Evolutionary conservation across 2,329 filamentous ascomycete genomes (phyloP), one percentile per base, ranked within the genome.

Genomic region (Talaromyces sp.): DNA sequence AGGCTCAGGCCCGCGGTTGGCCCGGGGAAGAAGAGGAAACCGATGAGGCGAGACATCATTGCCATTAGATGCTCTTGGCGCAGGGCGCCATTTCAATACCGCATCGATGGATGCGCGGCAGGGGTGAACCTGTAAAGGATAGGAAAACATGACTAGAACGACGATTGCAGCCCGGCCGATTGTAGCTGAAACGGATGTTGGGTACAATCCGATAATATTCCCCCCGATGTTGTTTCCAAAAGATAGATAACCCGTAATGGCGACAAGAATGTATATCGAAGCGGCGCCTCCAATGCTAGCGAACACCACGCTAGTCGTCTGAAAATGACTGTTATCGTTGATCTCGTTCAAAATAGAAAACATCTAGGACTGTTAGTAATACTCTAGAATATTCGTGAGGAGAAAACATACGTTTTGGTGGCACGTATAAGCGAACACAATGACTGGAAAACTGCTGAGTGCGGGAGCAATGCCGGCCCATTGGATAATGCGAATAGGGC

Each of bases 361-460:
- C 95, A 99, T 99, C 91, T 95, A 68, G 0, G 1, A 33, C 1
- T 14, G 8, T 27, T 60, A 67, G 66, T 78, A 64, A 79, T 16
- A 27, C 27, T 75, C 60, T 33, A 62, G 58, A 18, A 1, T 23
- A 6, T 55, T 47, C 18, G 2, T 10, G 5, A 2, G 36, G 5
- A 2, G 5, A 6, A 4, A 7, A 72, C 86, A 67, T 79, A 95
- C 91, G 74, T 99, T 99, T 72, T 99, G 95, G 76, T 99, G 95
- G 74, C 95, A 99, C 1, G 95, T 99, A 75, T 98, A 99, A n/a
- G 94, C 95, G 81, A 99, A 99, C 2, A 99, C 91, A 61, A 98
- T 93, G 59, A 99, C 92, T 0, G 95, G 95, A 66, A 99, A 86
- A 65, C 90, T 93, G 68, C 91, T 92, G 59, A 99, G 81, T 6